Percentiles rank a stretch among this genome's conserved stretches.
These are phyloP conservation scores for Cyclaneusma minus DNA, from an alignment of 2,329 filamentous ascomycete genomes.

Conservation along the genomic window DNA sequence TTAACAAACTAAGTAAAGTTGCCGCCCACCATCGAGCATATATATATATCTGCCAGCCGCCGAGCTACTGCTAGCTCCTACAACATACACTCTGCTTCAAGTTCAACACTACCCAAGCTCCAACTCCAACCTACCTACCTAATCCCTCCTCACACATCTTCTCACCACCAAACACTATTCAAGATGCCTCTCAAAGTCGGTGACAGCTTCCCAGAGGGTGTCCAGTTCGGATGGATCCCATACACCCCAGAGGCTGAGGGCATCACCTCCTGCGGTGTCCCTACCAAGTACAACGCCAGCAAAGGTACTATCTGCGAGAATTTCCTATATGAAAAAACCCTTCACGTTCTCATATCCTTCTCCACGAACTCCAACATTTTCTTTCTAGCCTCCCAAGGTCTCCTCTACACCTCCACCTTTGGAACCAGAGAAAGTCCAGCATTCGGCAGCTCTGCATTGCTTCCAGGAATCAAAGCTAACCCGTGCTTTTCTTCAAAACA, in stretches of 20 bases:
- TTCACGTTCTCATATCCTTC: too few relatives aligned
- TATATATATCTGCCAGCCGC: too few relatives aligned
- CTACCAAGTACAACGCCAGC: conserved; percentile 64
- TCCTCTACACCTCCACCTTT: neutral
- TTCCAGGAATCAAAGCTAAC: conserved; percentile 2
- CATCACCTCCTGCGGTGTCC: conserved; percentile 64
- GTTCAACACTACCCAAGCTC: neutral
- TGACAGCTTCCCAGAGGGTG: conserved; percentile 67
- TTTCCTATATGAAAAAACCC: too few relatives aligned
- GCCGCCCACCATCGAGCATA: too few relatives aligned
- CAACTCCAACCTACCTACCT: neutral
- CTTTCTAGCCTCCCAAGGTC: neutral
- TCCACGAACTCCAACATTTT: too few relatives aligned
- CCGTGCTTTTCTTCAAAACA: conserved; percentile 3
- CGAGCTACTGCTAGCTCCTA: neutral
- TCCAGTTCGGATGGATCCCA: conserved; percentile 74
- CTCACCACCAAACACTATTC: conserved; percentile 1
- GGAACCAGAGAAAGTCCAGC: too few relatives aligned
- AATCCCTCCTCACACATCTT: neutral
- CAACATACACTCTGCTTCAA: too few relatives aligned
- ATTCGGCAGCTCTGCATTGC: neutral
- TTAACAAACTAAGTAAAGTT: too few relatives aligned
- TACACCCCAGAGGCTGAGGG: conserved; percentile 52
- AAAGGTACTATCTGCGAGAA: conserved; percentile 32
- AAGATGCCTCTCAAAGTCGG: conserved; percentile 57